Evolutionary conservation across 2,329 filamentous ascomycete species (phyloP).

Genomic region (Fusarium piperis): DNA sequence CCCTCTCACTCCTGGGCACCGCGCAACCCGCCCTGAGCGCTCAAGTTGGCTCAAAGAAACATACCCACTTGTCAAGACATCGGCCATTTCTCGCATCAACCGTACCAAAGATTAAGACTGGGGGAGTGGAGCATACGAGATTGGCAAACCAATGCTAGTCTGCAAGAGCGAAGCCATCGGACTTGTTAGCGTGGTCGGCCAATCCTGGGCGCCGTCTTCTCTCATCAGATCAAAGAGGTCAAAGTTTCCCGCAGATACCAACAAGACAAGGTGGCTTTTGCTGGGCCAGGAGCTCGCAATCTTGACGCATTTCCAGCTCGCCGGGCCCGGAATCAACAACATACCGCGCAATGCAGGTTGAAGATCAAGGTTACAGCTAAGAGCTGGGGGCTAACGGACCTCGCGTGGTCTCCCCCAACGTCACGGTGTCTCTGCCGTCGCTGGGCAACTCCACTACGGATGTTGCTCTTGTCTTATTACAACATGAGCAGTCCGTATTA

Average conservation of each 20-base stretch:
- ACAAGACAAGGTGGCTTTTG: constrained; percentile 34
- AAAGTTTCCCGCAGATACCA: constrained; percentile 28
- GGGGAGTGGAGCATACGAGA: constrained; percentile 35
- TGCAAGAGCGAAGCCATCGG: constrained; percentile 29
- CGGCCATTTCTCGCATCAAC: constrained; percentile 8
- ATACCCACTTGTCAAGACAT: not conserved
- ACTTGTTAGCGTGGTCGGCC: constrained; percentile 32
- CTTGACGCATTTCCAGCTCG: constrained; percentile 18
- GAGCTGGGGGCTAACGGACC: not conserved
- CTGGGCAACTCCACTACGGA: constrained; percentile 25
- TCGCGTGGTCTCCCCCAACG: constrained; percentile 9
- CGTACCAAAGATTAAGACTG: constrained; percentile 15
- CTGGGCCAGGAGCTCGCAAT: constrained; percentile 21
- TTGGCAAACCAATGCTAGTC: constrained; percentile 32
- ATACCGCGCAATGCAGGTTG: constrained; percentile 17
- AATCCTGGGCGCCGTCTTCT: constrained; percentile 13
- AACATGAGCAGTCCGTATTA: constrained; percentile 19
- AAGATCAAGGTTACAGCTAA: constrained; percentile 7
- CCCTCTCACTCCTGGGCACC: not conserved
- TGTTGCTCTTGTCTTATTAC: constrained; percentile 30
- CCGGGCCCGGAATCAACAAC: constrained; percentile 26
- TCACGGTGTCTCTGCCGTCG: constrained; percentile 27
- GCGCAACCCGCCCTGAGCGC: not conserved
- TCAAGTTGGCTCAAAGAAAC: not conserved
- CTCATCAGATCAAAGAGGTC: constrained; percentile 17